These are phyloP conservation scores for Pistacia atlantica DNA, from an alignment of 345 rosid species.

Conservation along the genomic window DNA sequence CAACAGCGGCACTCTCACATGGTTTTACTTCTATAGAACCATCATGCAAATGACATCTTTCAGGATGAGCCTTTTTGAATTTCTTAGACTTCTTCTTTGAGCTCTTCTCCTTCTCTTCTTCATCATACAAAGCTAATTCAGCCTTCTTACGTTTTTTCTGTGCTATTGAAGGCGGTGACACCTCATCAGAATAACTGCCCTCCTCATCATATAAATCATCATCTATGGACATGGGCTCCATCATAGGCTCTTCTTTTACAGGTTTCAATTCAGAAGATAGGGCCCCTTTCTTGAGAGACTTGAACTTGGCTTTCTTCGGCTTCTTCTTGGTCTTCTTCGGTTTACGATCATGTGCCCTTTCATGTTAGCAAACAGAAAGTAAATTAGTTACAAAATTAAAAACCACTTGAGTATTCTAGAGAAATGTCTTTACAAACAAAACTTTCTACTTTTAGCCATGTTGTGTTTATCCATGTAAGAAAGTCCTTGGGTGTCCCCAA, in stretches of 20 bases:
- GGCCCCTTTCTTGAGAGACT: conserved; percentile 88
- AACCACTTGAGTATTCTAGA: not conserved
- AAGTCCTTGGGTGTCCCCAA: not conserved
- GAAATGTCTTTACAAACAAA: not conserved
- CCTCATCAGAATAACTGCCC: conserved; percentile 50
- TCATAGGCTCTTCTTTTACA: conserved; percentile 49
- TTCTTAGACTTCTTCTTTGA: conserved; percentile 80
- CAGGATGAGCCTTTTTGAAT: conserved; percentile 50
- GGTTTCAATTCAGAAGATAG: conserved; percentile 62
- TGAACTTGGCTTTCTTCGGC: conserved; percentile 87
- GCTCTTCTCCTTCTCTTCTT: conserved; percentile 52
- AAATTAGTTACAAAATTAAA: not conserved
- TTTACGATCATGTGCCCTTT: conserved; percentile 46
- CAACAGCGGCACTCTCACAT: conserved; percentile 43
- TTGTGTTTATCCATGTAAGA: not conserved
- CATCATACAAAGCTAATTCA: conserved; percentile 41
- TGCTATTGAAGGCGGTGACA: conserved; percentile 44
- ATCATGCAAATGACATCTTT: conserved; percentile 35
- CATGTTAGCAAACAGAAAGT: conserved; percentile 51
- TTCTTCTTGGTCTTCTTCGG: conserved; percentile 87
- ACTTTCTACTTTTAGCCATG: not conserved
- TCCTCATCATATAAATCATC: conserved; percentile 48
- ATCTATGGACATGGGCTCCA: conserved; percentile 51
- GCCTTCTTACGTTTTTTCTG: conserved; percentile 72
- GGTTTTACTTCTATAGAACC: conserved; percentile 41